Evolutionary conservation across 495 filamentous ascomycete genomes (phyloP).

Genomic region (Halenospora varia): DNA sequence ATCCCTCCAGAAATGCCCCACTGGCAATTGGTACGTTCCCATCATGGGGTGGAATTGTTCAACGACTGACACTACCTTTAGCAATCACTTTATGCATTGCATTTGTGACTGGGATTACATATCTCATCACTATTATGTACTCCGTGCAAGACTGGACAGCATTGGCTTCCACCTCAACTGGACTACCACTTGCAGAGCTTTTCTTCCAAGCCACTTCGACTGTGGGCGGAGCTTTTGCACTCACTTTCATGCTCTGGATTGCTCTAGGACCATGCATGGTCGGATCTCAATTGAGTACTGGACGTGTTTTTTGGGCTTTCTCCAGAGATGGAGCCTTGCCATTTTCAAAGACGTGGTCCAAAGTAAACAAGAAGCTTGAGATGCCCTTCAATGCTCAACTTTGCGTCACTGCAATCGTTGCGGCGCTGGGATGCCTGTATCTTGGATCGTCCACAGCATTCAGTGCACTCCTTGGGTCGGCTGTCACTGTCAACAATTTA

Average conservation of each 20-base stretch:
- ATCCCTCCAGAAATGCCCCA: slow-evolving; percentile 41
- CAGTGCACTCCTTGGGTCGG: slow-evolving; percentile 25
- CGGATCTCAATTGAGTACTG: slow-evolving; percentile 49
- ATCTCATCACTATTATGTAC: slow-evolving; percentile 56
- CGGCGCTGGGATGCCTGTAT: slow-evolving; percentile 54
- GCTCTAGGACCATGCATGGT: slow-evolving; percentile 54
- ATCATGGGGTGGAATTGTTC: slow-evolving; percentile 1
- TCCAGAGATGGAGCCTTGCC: slow-evolving; percentile 30
- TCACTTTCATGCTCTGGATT: slow-evolving; percentile 50
- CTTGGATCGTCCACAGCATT: slow-evolving; percentile 53
- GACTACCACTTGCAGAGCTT: slow-evolving; percentile 53
- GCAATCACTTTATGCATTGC: slow-evolving; percentile 47
- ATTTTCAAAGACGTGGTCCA: slow-evolving; percentile 15
- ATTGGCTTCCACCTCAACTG: slow-evolving; percentile 44
- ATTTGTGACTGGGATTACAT: slow-evolving; percentile 53
- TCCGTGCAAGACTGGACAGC: slow-evolving; percentile 46
- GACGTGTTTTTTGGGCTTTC: slow-evolving; percentile 57
- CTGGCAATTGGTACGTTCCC: slow-evolving; percentile 39
- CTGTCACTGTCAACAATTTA: slow-evolving; percentile 33
- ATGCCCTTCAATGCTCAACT: slow-evolving; percentile 53
- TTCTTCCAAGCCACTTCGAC: slow-evolving; percentile 51
- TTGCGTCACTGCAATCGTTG: slow-evolving; percentile 41
- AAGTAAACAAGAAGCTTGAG: slow-evolving; percentile 29
- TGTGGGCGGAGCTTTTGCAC: slow-evolving; percentile 49
- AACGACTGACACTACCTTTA: background rate